These are phyloP conservation scores for Parietaria judaica DNA, from an alignment of 306 rosid genomes.

Conservation along the genomic window DNA sequence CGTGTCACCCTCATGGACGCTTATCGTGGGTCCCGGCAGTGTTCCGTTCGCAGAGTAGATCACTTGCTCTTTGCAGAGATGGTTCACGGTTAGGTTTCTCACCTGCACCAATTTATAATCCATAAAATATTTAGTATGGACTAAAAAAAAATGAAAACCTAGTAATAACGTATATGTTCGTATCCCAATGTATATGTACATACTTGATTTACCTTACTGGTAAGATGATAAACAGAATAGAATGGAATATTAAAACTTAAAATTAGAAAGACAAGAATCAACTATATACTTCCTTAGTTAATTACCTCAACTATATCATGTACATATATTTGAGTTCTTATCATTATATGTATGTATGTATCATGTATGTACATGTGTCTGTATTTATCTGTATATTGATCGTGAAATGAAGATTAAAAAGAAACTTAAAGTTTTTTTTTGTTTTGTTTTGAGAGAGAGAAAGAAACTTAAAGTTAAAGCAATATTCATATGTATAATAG, in stretches of 20 bases:
- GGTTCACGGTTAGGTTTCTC: slow-evolving; percentile 24
- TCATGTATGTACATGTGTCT: too few species aligned
- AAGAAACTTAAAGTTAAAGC: too few species aligned
- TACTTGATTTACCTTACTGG: neutral
- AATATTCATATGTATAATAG: neutral
- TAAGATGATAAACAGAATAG: neutral
- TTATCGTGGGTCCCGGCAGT: slow-evolving; percentile 40
- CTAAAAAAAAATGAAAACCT: neutral
- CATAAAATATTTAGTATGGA: too few species aligned
- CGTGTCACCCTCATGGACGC: slow-evolving; percentile 36
- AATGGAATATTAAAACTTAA: neutral
- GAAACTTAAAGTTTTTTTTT: too few species aligned
- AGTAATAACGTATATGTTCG: neutral
- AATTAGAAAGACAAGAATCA: too few species aligned
- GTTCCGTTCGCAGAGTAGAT: slow-evolving; percentile 39
- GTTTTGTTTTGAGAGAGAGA: too few species aligned
- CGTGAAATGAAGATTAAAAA: too few species aligned
- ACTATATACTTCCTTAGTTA: too few species aligned
- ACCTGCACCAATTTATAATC: slow-evolving; percentile 20
- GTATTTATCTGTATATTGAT: too few species aligned
- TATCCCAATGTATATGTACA: neutral
- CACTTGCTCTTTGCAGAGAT: slow-evolving; percentile 31
- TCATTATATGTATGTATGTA: too few species aligned
- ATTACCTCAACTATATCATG: too few species aligned
- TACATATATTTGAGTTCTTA: too few species aligned